Evolutionary conservation across 257 asterid species (phyloP), one percentile per base, ranked within the genome.

Genomic region (Coffea canephora): DNA sequence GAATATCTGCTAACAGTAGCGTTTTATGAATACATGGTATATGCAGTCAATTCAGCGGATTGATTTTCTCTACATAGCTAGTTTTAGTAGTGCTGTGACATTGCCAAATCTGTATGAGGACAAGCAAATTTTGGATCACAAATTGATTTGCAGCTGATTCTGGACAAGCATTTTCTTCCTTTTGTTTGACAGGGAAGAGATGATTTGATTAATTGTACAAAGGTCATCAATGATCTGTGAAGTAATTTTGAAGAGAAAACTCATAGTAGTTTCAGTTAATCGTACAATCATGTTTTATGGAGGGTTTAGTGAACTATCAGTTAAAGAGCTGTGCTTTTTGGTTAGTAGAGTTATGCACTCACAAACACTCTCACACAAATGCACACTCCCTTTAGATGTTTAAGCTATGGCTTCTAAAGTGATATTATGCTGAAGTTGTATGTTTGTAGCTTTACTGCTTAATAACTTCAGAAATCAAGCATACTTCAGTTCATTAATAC

Each of bases 171-270:
- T 59, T 68, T 75, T 21, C 31, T 10, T 75, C 46, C 71, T 75
- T 52, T 75, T 59, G 54, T 55, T 39, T 41, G 13, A 13, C 25
- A 62, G 8, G 54, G 76, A 70, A 16, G 61, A 69, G 34, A 49
- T 78, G 50, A 78, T 25, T 2, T 69, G 70, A 69, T 66, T 69
- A 69, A 41, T 23, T 78, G 14, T 62, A 23, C 34, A 62, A 61
- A 23, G 36, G 68, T 23, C 31, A 23, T 23, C 64, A 61, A 23
- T 1, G 27, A 23, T 7, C 34, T 61, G 34, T 23, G 36, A 62
- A 62, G 11, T n/a, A n/a, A 23, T n/a, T 62, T 62, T 62, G 36
- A 8, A 6, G 10, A 6, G 10, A 16, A 57, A 19, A 3, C 65
- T 57, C 19, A 21, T 57, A 21, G 65, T 19, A 57, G 65, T 19